phyloP scores from a whole-genome alignment of 345 rosid genomes.

The Microcos paniculata region DNA sequence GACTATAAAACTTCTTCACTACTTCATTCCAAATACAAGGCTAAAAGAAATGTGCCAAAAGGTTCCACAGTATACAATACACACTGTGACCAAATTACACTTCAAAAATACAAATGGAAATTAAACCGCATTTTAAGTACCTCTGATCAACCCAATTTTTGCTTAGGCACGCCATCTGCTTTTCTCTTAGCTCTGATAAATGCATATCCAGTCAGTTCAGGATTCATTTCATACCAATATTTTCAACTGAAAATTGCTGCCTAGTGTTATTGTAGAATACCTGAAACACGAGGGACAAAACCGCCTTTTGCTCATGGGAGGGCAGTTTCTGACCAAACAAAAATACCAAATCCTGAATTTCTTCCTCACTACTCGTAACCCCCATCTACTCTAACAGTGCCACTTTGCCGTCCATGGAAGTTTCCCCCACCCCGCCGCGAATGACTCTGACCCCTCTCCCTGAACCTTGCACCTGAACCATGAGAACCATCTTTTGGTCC shows the following conservation, averaged over 20 bases:
- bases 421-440: conserved; percentile 60
- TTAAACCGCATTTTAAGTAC: background rate
- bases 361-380: conserved; percentile 38
- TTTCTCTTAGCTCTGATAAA: conserved; percentile 42
- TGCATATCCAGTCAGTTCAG: conserved; percentile 24
- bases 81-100: background rate
- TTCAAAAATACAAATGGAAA: conserved; percentile 6
- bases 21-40: conserved; percentile 17
- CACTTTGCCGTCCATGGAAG: conserved; percentile 47
- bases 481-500: conserved; percentile 52
- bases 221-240: conserved; percentile 13
- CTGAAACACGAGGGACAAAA: conserved; percentile 19
- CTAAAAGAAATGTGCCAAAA: background rate
- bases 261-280: conserved; percentile 31
- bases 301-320: conserved; percentile 15
- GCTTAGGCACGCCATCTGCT: conserved; percentile 13
- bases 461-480: conserved; percentile 50
- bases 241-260: conserved; percentile 22
- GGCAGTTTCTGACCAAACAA: conserved; percentile 4
- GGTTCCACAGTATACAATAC: background rate
- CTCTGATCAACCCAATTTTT: conserved; percentile 12
- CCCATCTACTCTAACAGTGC: conserved; percentile 38
- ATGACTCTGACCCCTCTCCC: conserved; percentile 65
- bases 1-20: background rate
- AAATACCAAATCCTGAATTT: background rate